Conservation (phyloP, 2,329 filamentous ascomycete species). For the Colletotrichum spaethianum region DNA sequence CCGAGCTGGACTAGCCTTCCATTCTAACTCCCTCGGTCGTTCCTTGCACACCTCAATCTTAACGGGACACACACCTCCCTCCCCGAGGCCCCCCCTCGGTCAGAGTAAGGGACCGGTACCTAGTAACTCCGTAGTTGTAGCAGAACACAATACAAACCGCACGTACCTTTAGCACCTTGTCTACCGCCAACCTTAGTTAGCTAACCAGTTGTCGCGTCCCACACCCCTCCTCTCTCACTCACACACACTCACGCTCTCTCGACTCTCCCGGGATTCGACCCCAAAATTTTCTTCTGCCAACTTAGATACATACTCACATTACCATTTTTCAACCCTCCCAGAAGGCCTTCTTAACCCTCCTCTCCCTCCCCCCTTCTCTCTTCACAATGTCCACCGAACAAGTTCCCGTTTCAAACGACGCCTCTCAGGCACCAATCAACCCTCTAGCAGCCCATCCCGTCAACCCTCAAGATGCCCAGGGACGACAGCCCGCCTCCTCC, state of each 20-base stretch:
- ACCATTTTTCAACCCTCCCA: conserved; percentile 42
- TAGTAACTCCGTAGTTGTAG: conserved; percentile 29
- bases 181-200: conserved; percentile 18
- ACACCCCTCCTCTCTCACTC: conserved; percentile 35
- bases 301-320: conserved; percentile 40
- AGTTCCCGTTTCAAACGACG: conserved; percentile 33
- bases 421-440: conserved; percentile 45
- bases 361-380: conserved; percentile 48
- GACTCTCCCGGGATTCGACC: conserved; percentile 42
- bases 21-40: conserved; percentile 15
- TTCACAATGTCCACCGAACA: conserved; percentile 52
- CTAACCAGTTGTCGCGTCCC: conserved; percentile 30
- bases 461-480: conserved; percentile 68
- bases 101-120: conserved; percentile 20
- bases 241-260: conserved; percentile 10
- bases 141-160: conserved; percentile 27
- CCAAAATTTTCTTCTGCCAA: conserved; percentile 43
- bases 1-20: conserved; percentile 36
- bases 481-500: conserved; percentile 75
- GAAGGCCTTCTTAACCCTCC: conserved; percentile 42
- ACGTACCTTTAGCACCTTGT: conserved; percentile 28
- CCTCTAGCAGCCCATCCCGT: conserved; percentile 51
- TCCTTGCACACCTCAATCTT: conserved; percentile 36
- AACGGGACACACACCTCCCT: conserved; percentile 25
- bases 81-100: conserved; percentile 4